A percentile compares a stretch with the other conserved stretches of the same genome.
Evolutionary conservation across 805 yeast genomes (phyloP).

Genomic region (Starmerella stigmatis): DNA sequence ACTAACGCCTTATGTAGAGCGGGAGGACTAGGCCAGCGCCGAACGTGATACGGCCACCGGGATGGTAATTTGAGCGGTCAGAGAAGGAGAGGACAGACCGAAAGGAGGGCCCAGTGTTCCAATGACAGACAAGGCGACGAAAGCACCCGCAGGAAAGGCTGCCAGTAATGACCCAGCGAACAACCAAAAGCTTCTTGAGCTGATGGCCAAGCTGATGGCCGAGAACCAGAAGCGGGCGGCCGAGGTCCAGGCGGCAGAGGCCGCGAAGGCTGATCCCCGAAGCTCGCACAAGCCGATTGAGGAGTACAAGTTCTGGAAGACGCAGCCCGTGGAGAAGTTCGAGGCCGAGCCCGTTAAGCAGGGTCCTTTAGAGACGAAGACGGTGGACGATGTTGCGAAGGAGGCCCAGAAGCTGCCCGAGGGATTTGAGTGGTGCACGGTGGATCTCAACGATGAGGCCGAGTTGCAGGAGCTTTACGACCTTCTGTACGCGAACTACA

Average conservation of each 20-base stretch:
- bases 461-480: slow-evolving; percentile 70
- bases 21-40: no score
- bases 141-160: background rate
- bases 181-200: slow-evolving; percentile 17
- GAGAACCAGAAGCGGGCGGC: slow-evolving; percentile 8
- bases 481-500: slow-evolving; percentile 78
- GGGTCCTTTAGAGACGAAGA: slow-evolving; percentile 34
- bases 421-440: slow-evolving; percentile 82
- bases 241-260: background rate
- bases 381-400: slow-evolving; percentile 60
- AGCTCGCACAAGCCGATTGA: slow-evolving; percentile 44
- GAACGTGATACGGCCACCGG: slow-evolving; percentile 2
- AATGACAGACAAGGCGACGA: background rate
- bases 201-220: slow-evolving; percentile 19
- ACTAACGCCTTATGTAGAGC: no score
- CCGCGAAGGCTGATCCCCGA: slow-evolving; percentile 4
- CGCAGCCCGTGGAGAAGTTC: slow-evolving; percentile 84
- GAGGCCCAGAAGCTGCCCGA: slow-evolving; percentile 59
- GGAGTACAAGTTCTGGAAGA: slow-evolving; percentile 93
- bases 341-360: slow-evolving; percentile 60
- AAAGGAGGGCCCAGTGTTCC: no score
- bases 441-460: slow-evolving; percentile 47
- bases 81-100: no score
- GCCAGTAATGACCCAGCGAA: background rate
- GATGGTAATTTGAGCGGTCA: no score